Conservation (phyloP, 176 grass and related monocot species). For the Triticum dicoccoides region DNA sequence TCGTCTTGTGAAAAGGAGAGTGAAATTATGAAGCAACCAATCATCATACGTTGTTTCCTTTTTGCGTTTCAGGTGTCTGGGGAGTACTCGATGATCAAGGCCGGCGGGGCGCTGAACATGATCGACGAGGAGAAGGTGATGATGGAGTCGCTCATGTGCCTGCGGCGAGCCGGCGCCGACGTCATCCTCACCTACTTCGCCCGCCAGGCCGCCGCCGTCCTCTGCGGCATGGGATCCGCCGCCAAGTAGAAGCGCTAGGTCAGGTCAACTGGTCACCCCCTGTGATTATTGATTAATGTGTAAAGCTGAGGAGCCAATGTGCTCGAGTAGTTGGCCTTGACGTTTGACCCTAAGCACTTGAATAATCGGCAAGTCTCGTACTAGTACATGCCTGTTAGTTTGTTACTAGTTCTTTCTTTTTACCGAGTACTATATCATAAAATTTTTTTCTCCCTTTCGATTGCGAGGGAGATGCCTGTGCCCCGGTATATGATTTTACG, state of each 20-base stretch:
- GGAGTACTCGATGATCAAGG: slow-evolving; percentile 99
- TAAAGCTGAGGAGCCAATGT: not conserved
- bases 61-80: slow-evolving; percentile 69
- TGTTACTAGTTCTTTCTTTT: not conserved
- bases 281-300: not conserved
- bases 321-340: not conserved
- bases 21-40: not conserved
- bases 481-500: no score
- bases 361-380: not conserved
- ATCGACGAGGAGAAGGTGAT: slow-evolving; percentile 97
- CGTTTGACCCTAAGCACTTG: not conserved
- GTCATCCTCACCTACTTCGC: slow-evolving; percentile 94
- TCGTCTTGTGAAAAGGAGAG: no score
- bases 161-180: slow-evolving; percentile 77
- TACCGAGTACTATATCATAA: not conserved
- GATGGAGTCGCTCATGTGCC: slow-evolving; percentile 96
- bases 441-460: no score
- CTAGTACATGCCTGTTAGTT: not conserved
- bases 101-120: slow-evolving; percentile 69
- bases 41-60: not conserved
- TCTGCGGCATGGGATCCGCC: slow-evolving; percentile 55
- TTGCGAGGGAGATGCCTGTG: no score
- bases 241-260: not conserved
- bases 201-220: slow-evolving; percentile 70
- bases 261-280: slow-evolving; percentile 19